These are phyloP conservation scores for Otatea glauca DNA, from an alignment of 176 grass and related monocot genomes.

Conservation along the genomic window DNA sequence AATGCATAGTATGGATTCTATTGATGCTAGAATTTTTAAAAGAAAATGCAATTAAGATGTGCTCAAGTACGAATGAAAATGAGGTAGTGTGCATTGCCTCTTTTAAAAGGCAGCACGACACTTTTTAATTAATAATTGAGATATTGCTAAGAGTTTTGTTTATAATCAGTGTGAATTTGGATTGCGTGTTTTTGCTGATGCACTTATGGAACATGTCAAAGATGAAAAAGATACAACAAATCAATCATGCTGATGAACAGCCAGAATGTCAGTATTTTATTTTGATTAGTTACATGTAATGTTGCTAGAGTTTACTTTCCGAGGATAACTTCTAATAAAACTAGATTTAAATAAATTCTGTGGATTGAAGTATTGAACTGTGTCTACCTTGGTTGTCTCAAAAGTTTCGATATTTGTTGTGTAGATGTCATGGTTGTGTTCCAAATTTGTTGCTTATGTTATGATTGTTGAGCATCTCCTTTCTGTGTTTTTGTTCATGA, in stretches of 20 bases:
- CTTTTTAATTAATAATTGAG: neutral
- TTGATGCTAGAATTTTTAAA: neutral
- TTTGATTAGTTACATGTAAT: conserved; percentile 1
- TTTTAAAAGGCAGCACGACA: neutral
- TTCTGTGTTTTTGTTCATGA: neutral
- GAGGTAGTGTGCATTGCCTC: neutral
- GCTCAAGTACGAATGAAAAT: neutral
- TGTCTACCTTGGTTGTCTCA: neutral
- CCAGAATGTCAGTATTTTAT: neutral
- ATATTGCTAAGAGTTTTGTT: neutral
- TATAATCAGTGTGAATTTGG: neutral
- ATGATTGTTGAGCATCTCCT: neutral
- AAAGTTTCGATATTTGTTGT: neutral
- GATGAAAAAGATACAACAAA: neutral
- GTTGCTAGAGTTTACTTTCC: neutral
- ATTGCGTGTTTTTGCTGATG: neutral
- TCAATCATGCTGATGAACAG: neutral
- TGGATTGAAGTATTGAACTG: neutral
- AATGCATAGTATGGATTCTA: neutral
- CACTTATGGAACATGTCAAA: neutral
- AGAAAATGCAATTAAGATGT: neutral
- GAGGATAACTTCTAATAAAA: neutral
- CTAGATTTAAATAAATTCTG: conserved; percentile 2
- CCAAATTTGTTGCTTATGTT: neutral
- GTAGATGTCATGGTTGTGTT: neutral